These are phyloP conservation scores for Leccinum variicolor DNA, from an alignment of 768 basidiomycete genomes.

Conservation along the genomic window DNA sequence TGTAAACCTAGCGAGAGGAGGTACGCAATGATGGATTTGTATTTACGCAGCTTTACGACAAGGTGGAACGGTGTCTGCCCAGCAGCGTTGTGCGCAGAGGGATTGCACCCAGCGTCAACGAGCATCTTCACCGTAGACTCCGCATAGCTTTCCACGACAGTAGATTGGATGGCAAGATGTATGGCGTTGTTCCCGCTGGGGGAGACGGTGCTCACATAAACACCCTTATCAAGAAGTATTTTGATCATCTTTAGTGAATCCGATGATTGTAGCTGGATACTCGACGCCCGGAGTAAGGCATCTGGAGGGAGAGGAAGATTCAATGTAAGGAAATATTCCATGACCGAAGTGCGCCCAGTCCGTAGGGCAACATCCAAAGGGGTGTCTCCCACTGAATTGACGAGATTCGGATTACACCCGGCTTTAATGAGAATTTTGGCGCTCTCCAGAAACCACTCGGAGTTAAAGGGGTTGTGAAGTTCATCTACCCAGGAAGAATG, in stretches of 20 bases:
- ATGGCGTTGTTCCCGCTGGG: background rate
- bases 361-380: background rate
- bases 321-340: background rate
- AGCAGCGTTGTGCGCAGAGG: background rate
- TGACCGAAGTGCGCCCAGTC: background rate
- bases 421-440: background rate
- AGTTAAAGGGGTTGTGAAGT: background rate
- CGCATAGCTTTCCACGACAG: background rate
- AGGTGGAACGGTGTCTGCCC: background rate
- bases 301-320: background rate
- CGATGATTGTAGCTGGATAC: background rate
- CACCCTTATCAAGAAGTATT: background rate
- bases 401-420: background rate
- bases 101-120: background rate
- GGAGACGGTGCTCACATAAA: background rate
- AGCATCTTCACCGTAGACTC: background rate
- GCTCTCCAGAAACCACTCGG: background rate
- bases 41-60: background rate
- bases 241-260: background rate
- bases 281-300: background rate
- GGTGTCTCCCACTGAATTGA: background rate
- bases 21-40: background rate
- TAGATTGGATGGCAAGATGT: background rate
- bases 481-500: background rate
- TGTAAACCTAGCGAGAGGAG: background rate